phyloP scores from a whole-genome alignment of 1,139 yeast species.

The Candida albicans region DNA sequence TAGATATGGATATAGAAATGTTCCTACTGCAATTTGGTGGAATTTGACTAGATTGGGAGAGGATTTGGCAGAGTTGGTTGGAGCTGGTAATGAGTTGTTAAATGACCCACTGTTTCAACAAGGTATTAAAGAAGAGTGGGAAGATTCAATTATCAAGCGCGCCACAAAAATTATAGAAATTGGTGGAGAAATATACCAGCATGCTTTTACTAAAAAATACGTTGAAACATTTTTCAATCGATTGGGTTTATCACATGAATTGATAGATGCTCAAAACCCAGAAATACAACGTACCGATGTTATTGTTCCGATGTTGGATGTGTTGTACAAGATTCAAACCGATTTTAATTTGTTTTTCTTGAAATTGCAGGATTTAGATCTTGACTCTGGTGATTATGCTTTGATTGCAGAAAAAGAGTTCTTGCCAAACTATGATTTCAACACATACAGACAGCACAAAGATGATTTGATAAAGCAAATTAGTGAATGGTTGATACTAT shows the following conservation, averaged over 20 bases:
- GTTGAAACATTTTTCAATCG: slow-evolving; percentile 61
- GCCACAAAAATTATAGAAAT: slow-evolving; percentile 67
- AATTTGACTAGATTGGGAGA: slow-evolving; percentile 85
- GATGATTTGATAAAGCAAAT: slow-evolving; percentile 35
- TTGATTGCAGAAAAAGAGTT: slow-evolving; percentile 29
- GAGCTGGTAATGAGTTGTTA: slow-evolving; percentile 57
- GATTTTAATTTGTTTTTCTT: slow-evolving; percentile 84
- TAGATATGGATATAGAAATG: slow-evolving; percentile 77
- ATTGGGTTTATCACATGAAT: slow-evolving; percentile 56
- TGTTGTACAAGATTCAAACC: slow-evolving; percentile 59
- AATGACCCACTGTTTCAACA: slow-evolving; percentile 38
- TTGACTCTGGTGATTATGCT: slow-evolving; percentile 18
- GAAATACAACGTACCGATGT: slow-evolving; percentile 45
- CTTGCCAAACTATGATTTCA: slow-evolving; percentile 19
- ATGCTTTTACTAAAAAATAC: slow-evolving; percentile 59
- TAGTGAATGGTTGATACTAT: slow-evolving; percentile 40
- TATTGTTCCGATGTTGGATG: slow-evolving; percentile 61
- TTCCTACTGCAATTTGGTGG: slow-evolving; percentile 93
- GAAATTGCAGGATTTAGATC: slow-evolving; percentile 48
- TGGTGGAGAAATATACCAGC: slow-evolving; percentile 67
- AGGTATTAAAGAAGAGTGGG: slow-evolving; percentile 47
- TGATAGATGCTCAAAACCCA: slow-evolving; percentile 37
- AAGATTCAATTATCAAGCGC: slow-evolving; percentile 52
- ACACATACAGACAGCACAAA: slow-evolving; percentile 25
- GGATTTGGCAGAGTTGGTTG: slow-evolving; percentile 76